Evolutionary conservation across 2,329 filamentous ascomycete species (phyloP), one percentile per base, ranked within the genome.

Genomic region (Penicillium sumatraense): DNA sequence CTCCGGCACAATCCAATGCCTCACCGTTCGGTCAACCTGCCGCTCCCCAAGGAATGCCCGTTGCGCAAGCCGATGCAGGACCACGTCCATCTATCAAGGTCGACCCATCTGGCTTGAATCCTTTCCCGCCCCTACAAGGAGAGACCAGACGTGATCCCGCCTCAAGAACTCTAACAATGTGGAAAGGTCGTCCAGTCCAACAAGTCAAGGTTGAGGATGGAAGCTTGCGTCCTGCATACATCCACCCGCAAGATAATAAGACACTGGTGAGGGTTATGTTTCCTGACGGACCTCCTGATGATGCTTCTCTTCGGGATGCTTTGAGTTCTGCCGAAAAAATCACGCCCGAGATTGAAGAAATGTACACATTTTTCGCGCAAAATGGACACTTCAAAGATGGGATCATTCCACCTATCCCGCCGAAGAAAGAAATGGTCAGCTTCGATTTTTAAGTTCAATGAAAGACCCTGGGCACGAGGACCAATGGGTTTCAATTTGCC

Each of bases 351-450:
- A 66, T 86, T 35, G 84, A 84, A 66, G 80, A 79, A 33, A 81
- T 85, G 42, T 96, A 93, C 76, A 77, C 79, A 55, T 79, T 82
- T 41, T 86, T 92, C 68, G 78, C 81, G 42, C 79, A 85, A 59
- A 84, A 83, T 18, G 90, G 90, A 0, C 74, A 71, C 27, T 96
- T 96, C 71, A 80, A 83, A 38, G 85, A 86, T 31, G 88, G 87
- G 0, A 66, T 86, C 6, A 89, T 96, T 77, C 93, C 93, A 0
- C 81, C 89, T 63, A 76, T 91, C 42, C 90, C 93, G 18, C 93
- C 93, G 0, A 87, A 87, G 73, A 81, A 86, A 58, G 91, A 93
- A 67, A 93, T 87, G 80, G 87, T 86, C 61, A 74, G 78, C 24
- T 93, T 89, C 83, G 85, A 91, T 68, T 87, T 93, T 65, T 93